Evolutionary conservation across 2,329 filamentous ascomycete genomes (phyloP), one percentile per base, ranked within the genome.

Genomic region (Microcera coccophila): DNA sequence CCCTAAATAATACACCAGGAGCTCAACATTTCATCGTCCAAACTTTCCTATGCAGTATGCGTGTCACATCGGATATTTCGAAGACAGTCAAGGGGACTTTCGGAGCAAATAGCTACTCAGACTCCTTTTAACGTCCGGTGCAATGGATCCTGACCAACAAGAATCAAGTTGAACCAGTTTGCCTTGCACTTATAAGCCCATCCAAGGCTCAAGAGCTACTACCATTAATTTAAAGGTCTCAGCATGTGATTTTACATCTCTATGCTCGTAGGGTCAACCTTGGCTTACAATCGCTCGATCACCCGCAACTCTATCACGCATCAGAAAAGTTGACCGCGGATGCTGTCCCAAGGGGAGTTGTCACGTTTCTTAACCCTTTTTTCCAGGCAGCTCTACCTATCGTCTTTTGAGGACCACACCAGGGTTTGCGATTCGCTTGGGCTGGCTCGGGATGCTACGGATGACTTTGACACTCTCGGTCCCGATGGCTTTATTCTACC

Each of bases 321-420:
- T 48, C 55, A 1, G 20, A 33, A 9, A 31, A 24, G 2, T 2
- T 17, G 3, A 7, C 1, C 1, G 19, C 18, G 3, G 22, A 39
- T 2, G 11, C 9, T 0, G 12, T 37, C 47, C 62, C 3, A 51
- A 63, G 4, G 31, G 41, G 28, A 57, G 64, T 76, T 0, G 58
- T 64, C 0, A 62, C 68, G 0, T 68, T 78, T 42, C 68, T 88
- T 0, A 83, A 84, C 32, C n/a, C 62, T 88, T 0, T 87, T 89
- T 41, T 69, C 85, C 0, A 84, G 84, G 0, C 81, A 85, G 41
- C 68, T 87, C 0, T 88, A 87, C 50, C 66, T 87, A 8, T 60
- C 57, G 0, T 72, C 68, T 0, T 76, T 70, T 33, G 44, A 63
- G 0, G 74, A 85, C 40, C 89, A 87, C 47, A 48, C 58, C 0